Evolutionary conservation across 2,329 filamentous ascomycete species (phyloP).

Genomic region (Paradendryphiella salina): DNA sequence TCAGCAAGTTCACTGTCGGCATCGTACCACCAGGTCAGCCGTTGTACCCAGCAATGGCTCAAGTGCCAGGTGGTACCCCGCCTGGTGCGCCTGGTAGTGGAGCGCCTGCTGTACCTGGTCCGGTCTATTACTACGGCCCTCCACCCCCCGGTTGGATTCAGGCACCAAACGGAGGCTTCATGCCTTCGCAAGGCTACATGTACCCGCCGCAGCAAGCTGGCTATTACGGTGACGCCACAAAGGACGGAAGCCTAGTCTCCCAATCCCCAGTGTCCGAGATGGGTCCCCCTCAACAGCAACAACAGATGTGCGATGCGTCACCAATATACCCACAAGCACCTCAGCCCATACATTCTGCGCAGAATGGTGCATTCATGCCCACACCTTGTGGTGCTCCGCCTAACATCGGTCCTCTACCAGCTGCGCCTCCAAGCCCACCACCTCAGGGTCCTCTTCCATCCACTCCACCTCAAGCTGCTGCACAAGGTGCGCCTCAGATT

Average conservation of each 20-base stretch:
- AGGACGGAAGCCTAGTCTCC: conserved; percentile 19
- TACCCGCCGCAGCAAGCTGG: conserved; percentile 18
- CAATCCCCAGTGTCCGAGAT: conserved; percentile 10
- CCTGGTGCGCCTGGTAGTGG: conserved; percentile 3
- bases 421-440: conserved; percentile 6
- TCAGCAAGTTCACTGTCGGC: conserved; percentile 34
- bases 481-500: conserved; percentile 1
- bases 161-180: conserved; percentile 22
- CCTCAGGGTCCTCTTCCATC: conserved; percentile 8
- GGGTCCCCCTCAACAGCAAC: conserved; percentile 1
- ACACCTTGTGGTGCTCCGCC: conserved; percentile 1
- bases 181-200: conserved; percentile 25
- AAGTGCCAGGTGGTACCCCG: conserved; percentile 14
- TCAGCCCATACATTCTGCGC: conserved; percentile 19
- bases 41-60: conserved; percentile 29
- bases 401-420: neutral
- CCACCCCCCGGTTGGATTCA: conserved; percentile 27
- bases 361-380: neutral
- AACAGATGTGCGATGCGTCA: conserved; percentile 8
- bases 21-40: conserved; percentile 35
- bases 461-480: conserved; percentile 5
- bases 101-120: conserved; percentile 20
- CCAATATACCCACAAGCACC: conserved; percentile 16
- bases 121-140: conserved; percentile 32
- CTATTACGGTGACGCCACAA: conserved; percentile 22